Percentiles rank a stretch among this genome's conserved stretches.
These are phyloP conservation scores for Hymenochaete sp. DNA, from an alignment of 1,284 basidiomycete species.

Conservation along the genomic window DNA sequence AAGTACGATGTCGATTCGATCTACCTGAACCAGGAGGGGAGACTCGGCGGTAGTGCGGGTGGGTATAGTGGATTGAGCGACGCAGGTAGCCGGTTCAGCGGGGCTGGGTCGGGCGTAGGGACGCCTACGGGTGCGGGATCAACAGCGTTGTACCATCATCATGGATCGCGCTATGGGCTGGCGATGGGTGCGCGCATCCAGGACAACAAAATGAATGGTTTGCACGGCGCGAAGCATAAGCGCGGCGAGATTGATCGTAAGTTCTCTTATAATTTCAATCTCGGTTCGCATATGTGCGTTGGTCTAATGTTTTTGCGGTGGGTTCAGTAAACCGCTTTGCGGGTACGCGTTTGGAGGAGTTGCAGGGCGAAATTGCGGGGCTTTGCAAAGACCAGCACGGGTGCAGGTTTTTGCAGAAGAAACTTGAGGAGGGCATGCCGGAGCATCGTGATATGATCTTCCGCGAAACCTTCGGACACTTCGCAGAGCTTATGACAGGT, in stretches of 20 bases:
- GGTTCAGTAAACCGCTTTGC: conserved; percentile 84
- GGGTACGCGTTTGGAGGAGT: conserved; percentile 89
- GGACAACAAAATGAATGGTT: conserved; percentile 76
- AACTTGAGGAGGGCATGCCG: conserved; percentile 90
- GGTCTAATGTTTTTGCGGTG: conserved; percentile 4
- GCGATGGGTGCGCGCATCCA: conserved; percentile 45
- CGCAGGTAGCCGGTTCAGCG: no score
- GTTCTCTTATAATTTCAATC: conserved; percentile 42
- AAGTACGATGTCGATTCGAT: conserved; percentile 54
- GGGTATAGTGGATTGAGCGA: no score
- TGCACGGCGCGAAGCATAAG: conserved; percentile 89
- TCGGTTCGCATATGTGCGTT: conserved; percentile 10
- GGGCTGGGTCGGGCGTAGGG: no score
- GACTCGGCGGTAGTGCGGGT: conserved; percentile 41
- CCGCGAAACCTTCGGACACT: conserved; percentile 95
- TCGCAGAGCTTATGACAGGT: conserved; percentile 98
- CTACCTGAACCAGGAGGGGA: conserved; percentile 42
- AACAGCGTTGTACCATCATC: conserved; percentile 73
- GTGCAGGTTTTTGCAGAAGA: conserved; percentile 98
- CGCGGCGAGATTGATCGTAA: conserved; percentile 88
- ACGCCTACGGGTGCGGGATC: no score
- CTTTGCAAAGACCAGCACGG: conserved; percentile 99
- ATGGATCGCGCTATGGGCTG: conserved; percentile 67
- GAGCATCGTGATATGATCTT: conserved; percentile 99
- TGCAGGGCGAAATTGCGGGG: conserved; percentile 87